A percentile compares a stretch with the other conserved stretches of the same genome.
Conservation (phyloP, 2,329 filamentous ascomycete species). For the Fusarium albidum region DNA sequence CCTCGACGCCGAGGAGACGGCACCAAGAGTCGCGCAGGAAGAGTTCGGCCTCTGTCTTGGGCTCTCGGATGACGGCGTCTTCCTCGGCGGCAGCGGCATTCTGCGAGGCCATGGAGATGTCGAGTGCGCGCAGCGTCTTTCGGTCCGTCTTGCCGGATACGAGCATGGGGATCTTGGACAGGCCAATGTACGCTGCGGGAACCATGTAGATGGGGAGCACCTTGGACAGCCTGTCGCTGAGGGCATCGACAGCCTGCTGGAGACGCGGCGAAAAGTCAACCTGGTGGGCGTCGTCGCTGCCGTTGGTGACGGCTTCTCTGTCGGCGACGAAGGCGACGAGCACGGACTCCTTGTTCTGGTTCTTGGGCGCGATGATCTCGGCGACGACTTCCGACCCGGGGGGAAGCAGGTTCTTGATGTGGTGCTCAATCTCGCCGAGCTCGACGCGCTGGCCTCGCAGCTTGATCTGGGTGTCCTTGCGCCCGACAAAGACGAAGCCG, state of each 20-base stretch:
- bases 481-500: conserved; percentile 64
- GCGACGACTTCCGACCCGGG: conserved; percentile 52
- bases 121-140: conserved; percentile 32
- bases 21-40: conserved; percentile 48
- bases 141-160: conserved; percentile 39
- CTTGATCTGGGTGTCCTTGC: conserved; percentile 75
- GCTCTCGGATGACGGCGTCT: conserved; percentile 18
- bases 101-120: conserved; percentile 30
- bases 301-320: conserved; percentile 25
- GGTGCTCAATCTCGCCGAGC: conserved; percentile 61
- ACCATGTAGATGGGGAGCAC: conserved; percentile 38
- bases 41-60: conserved; percentile 28
- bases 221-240: conserved; percentile 33
- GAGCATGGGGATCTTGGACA: conserved; percentile 36
- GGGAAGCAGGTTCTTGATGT: conserved; percentile 52
- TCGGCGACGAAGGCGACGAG: conserved; percentile 37
- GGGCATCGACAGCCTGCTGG: conserved; percentile 21
- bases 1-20: conserved; percentile 45
- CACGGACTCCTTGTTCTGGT: conserved; percentile 44
- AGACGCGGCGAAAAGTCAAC: conserved; percentile 34
- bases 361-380: conserved; percentile 55
- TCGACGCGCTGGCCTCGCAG: conserved; percentile 72
- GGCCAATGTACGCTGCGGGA: conserved; percentile 31
- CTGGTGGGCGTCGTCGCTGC: conserved; percentile 21
- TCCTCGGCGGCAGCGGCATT: conserved; percentile 15